Percentiles rank a stretch among this genome's conserved stretches.
Conservation (phyloP, 768 basidiomycete species). For the Rhodotorula sphaerocarpa region DNA sequence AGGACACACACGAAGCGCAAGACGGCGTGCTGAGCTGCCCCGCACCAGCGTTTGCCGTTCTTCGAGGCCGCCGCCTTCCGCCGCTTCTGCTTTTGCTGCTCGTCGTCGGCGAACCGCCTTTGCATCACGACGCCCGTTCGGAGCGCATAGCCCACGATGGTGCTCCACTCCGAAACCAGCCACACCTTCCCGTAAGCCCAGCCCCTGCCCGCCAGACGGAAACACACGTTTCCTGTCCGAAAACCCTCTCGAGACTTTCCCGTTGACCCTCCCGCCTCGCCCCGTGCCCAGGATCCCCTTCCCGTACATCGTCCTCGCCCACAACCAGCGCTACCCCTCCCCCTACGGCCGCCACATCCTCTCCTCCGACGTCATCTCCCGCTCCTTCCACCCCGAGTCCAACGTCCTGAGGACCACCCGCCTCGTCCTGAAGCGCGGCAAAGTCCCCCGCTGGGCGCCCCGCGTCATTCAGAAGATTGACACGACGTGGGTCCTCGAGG, state of each 20-base stretch:
- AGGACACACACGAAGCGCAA: no score
- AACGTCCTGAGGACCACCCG: conserved; percentile 72
- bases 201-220: background rate
- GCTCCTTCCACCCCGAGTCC: conserved; percentile 47
- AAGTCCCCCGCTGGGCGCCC: conserved; percentile 86
- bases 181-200: conserved; percentile 11
- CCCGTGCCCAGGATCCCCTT: conserved; percentile 66
- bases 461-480: conserved; percentile 70
- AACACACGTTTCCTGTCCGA: background rate
- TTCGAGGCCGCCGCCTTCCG: no score
- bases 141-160: conserved; percentile 4
- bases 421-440: conserved; percentile 82
- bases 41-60: no score
- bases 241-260: no score
- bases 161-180: background rate
- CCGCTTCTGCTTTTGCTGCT: no score
- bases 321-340: conserved; percentile 91
- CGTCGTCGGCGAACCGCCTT: background rate
- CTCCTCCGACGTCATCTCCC: conserved; percentile 90
- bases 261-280: background rate
- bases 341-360: conserved; percentile 87
- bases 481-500: conserved; percentile 90
- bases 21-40: no score
- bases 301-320: conserved; percentile 83
- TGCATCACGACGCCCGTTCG: background rate